Conservation (phyloP, 177 flowering plant genomes). For the Tripterygium wilfordii region DNA sequence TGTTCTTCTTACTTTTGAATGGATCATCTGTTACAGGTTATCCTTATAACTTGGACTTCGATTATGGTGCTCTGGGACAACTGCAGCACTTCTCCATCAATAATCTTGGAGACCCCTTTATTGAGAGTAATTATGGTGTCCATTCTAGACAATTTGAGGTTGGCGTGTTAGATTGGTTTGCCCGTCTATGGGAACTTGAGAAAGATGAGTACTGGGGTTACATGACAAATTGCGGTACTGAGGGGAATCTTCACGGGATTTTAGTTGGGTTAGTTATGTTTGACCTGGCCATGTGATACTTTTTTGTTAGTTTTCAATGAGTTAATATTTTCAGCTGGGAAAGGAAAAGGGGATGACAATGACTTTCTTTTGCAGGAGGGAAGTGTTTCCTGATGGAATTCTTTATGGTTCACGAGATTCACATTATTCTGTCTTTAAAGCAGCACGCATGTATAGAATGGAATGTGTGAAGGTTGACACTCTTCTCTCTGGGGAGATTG, state of each 20-base stretch:
- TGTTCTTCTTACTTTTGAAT: neutral
- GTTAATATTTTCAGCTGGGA: neutral
- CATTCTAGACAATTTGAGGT: constrained; percentile 99
- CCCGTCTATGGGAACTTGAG: constrained; percentile 94
- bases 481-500: constrained; percentile 81
- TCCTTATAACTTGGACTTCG: constrained; percentile 96
- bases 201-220: constrained; percentile 96
- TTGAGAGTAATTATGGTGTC: constrained; percentile 97
- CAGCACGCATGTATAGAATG: constrained; percentile 98
- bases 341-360: neutral
- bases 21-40: constrained; percentile 52
- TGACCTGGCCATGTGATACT: no score
- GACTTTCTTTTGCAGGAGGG: constrained; percentile 59
- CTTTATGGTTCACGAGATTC: constrained; percentile 84
- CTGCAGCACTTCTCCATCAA: constrained; percentile 96
- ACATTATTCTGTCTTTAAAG: constrained; percentile 94
- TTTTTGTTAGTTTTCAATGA: neutral
- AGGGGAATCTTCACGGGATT: constrained; percentile 98
- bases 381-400: constrained; percentile 92
- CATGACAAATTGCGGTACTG: constrained; percentile 98
- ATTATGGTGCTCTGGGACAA: constrained; percentile 86
- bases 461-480: constrained; percentile 75
- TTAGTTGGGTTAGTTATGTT: constrained; percentile 74
- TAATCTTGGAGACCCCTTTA: constrained; percentile 98
- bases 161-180: constrained; percentile 99